A percentile compares a stretch with the other conserved stretches of the same genome.
Evolutionary conservation across 768 basidiomycete species (phyloP).

Genomic region (Russula virescens): DNA sequence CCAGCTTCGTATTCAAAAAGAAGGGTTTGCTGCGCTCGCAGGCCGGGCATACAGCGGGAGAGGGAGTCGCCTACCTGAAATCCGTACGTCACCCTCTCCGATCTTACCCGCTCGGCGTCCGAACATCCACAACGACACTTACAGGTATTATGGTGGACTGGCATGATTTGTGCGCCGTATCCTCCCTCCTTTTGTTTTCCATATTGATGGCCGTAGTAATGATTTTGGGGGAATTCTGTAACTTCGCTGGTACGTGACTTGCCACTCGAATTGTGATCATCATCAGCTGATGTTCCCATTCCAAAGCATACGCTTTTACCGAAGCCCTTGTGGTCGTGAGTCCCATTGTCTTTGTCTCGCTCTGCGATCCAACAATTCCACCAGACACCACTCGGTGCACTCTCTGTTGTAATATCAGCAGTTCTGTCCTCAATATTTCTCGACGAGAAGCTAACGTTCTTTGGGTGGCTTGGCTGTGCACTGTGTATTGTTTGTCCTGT

Average conservation of each 20-base stretch:
- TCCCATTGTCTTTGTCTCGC: constrained; percentile 20
- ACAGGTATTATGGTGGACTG: constrained; percentile 87
- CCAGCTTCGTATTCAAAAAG: constrained; percentile 97
- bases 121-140: constrained; percentile 2
- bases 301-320: constrained; percentile 76
- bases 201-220: constrained; percentile 50
- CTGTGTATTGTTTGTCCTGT: constrained; percentile 72
- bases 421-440: constrained; percentile 91
- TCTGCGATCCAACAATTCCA: constrained; percentile 10
- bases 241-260: constrained; percentile 63
- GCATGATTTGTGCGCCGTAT: constrained; percentile 69
- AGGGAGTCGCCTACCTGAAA: constrained; percentile 93
- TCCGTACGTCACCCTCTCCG: constrained; percentile 49
- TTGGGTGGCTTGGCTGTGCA: constrained; percentile 93
- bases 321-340: constrained; percentile 88
- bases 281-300: constrained; percentile 20
- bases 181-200: not conserved
- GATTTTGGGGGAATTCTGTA: constrained; percentile 87
- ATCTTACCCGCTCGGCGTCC: not conserved
- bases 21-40: constrained; percentile 80
- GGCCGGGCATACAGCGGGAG: constrained; percentile 71
- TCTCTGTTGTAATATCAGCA: constrained; percentile 94
- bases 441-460: constrained; percentile 87
- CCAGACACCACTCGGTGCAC: constrained; percentile 89
- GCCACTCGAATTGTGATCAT: constrained; percentile 28